Evolutionary conservation across 2,329 filamentous ascomycete species (phyloP).

Genomic region (Aspergillus brasiliensis): DNA sequence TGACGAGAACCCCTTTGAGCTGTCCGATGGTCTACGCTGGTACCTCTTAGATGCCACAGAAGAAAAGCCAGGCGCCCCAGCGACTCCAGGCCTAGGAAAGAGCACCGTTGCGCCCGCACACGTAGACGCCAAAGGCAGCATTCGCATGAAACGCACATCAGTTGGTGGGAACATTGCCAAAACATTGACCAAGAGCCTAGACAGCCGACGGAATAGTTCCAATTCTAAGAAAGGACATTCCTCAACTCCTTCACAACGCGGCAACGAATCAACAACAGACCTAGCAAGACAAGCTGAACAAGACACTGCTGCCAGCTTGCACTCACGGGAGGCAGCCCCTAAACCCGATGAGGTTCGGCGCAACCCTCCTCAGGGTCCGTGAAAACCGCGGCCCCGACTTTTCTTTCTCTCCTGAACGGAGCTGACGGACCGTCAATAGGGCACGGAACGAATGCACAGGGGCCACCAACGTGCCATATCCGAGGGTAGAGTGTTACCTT

Average conservation of each 20-base stretch:
- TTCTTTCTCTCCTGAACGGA: slow-evolving; percentile 16
- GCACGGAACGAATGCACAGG: slow-evolving; percentile 13
- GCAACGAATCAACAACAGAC: slow-evolving; percentile 39
- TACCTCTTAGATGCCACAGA: slow-evolving; percentile 92
- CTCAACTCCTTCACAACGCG: slow-evolving; percentile 29
- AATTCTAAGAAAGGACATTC: slow-evolving; percentile 72
- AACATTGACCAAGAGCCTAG: slow-evolving; percentile 81
- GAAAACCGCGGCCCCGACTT: slow-evolving; percentile 26
- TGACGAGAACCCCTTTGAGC: slow-evolving; percentile 94
- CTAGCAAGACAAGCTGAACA: slow-evolving; percentile 39
- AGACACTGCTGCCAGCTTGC: slow-evolving; percentile 31
- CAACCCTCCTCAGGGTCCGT: slow-evolving; percentile 48
- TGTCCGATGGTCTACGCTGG: slow-evolving; percentile 93
- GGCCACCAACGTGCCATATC: background rate
- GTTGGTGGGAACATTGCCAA: slow-evolving; percentile 74
- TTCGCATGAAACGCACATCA: slow-evolving; percentile 52
- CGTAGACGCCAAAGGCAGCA: slow-evolving; percentile 79
- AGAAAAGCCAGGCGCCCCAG: slow-evolving; percentile 86
- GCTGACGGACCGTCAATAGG: slow-evolving; percentile 27
- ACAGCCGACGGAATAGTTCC: slow-evolving; percentile 86
- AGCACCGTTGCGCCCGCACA: slow-evolving; percentile 86
- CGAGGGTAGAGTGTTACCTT: slow-evolving; percentile 17
- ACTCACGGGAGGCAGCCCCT: slow-evolving; percentile 42
- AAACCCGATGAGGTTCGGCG: slow-evolving; percentile 53
- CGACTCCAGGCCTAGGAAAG: slow-evolving; percentile 89